Conservation (phyloP, 768 basidiomycete species). For the Psilocybe cubensis region DNA sequence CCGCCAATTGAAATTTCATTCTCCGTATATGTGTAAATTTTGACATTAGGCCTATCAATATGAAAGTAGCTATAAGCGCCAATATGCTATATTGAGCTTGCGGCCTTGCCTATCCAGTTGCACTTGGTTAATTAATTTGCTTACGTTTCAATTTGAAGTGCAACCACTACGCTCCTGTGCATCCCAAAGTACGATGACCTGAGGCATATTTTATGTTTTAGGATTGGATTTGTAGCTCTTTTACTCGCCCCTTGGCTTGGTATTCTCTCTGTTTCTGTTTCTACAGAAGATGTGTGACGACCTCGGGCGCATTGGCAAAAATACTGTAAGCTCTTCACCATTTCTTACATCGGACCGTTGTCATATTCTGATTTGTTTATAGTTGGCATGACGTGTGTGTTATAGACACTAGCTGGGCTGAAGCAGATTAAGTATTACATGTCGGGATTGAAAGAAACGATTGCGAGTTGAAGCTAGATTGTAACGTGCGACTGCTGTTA, state of each 20-base stretch:
- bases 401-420: too few relatives aligned
- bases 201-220: constrained; percentile 2
- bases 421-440: not conserved
- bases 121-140: constrained; percentile 75
- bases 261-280: constrained; percentile 52
- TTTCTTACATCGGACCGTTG: not conserved
- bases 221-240: constrained; percentile 35
- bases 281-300: constrained; percentile 62
- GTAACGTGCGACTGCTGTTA: constrained; percentile 29
- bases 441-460: too few relatives aligned
- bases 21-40: too few relatives aligned
- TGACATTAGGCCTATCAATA: too few relatives aligned
- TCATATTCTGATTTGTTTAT: too few relatives aligned
- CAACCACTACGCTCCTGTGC: constrained; percentile 45
- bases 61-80: too few relatives aligned
- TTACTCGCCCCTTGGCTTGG: constrained; percentile 50
- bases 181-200: not conserved
- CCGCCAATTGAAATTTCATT: too few relatives aligned
- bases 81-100: too few relatives aligned
- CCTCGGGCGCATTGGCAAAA: constrained; percentile 68
- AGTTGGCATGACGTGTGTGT: too few relatives aligned
- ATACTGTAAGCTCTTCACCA: constrained; percentile 52
- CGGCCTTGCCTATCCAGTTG: constrained; percentile 68
- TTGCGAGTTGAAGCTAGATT: too few relatives aligned
- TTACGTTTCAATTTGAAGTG: constrained; percentile 70